Base-by-base conservation (phyloP, 73 alveolate species). In the Tetrahymena malaccensis region DNA sequence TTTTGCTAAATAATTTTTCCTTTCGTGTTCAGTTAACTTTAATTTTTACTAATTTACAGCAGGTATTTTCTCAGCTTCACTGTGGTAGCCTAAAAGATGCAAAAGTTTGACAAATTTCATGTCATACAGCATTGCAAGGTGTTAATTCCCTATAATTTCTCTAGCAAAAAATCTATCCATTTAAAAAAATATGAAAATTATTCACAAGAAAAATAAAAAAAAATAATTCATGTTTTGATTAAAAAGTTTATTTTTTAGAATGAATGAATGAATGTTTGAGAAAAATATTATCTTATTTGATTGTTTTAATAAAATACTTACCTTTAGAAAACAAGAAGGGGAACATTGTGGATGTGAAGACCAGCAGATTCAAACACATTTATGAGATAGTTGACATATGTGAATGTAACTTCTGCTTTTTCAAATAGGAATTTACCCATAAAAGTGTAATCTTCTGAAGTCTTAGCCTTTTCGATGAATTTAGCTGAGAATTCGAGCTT, bases 391-490 rank as follows among this genome's bases (percentile, higher is more conserved):
- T 95, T 95, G 22, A 95, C 94, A 35, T 95, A 95, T 19, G 97
- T 95, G 34, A 85, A 95, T 43, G 97, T 95, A 34, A 95, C 93
- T 44, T 95, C 93, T 17, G 97, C 97, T 25, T 95, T 95, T 34
- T 95, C 97, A 50, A 95, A 95, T 10, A 95, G 84, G 94, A 43
- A 95, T 35, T 95, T 95, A 15, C 97, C 97, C 97, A 95, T 95
- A 85, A 95, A 95, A 34, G 93, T 44, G 34, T 85, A 95, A 35
- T 95, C 97, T 55, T 95, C 97, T 89, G 93, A 95, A 22, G 95
- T 85, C 44, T 95, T 95, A 19, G 94, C 97, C 89, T 93, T 89
- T 50, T 95, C 97, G 19, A 95, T 55, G 33, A 89, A 95, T 19
- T 95, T 94, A 56, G 93, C 70, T 85, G 95, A 50, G 89, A 95